Evolutionary conservation across 2,329 filamentous ascomycete genomes (phyloP).

Genomic region (Fusarium scirpi): DNA sequence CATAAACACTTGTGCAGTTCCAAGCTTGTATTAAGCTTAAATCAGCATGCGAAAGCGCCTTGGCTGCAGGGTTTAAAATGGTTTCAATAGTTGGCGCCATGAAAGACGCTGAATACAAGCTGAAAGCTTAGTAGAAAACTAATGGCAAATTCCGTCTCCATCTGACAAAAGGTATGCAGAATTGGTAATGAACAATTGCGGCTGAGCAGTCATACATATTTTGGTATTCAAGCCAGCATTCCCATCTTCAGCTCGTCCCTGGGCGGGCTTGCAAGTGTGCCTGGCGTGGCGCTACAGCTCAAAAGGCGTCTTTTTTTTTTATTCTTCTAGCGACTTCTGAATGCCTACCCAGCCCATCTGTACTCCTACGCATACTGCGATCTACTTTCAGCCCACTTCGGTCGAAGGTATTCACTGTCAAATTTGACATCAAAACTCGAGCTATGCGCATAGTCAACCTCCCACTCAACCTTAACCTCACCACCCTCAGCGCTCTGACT

Average conservation of each 20-base stretch:
- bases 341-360: neutral
- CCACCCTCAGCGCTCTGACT: conserved; percentile 66
- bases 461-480: conserved; percentile 62
- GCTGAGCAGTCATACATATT: conserved; percentile 12
- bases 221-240: neutral
- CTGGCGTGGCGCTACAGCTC: neutral
- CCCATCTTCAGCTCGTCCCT: neutral
- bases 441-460: conserved; percentile 65
- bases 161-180: neutral
- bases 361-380: conserved; percentile 49
- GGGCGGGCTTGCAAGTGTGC: neutral
- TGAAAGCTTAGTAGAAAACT: neutral
- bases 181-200: neutral
- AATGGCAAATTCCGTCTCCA: neutral
- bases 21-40: conserved; percentile 7
- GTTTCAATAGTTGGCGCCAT: neutral
- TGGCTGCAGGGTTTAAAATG: neutral
- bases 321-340: neutral
- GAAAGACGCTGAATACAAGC: neutral
- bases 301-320: neutral
- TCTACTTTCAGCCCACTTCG: conserved; percentile 60
- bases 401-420: conserved; percentile 61
- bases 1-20: neutral
- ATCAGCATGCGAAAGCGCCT: no score
- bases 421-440: conserved; percentile 65